Conservation (phyloP, 2,329 filamentous ascomycete species). For the Colletotrichum tamarilloi region DNA sequence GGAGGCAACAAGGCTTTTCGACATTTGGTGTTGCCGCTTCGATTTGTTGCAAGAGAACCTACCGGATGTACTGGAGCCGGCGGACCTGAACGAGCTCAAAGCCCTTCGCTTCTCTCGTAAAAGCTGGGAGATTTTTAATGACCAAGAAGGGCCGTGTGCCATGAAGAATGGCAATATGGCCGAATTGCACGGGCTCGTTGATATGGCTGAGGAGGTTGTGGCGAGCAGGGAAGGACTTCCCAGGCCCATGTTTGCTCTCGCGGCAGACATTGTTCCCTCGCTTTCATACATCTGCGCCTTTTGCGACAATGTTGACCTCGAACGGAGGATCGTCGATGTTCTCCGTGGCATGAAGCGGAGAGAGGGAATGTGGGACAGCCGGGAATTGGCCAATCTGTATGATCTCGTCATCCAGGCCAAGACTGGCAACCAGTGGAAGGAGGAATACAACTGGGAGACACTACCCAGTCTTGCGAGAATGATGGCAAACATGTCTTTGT, state of each 20-base stretch:
- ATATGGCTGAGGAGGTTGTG: conserved; percentile 24
- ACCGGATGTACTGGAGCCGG: background rate
- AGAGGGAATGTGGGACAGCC: conserved; percentile 36
- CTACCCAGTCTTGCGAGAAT: conserved; percentile 17
- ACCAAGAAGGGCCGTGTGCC: conserved; percentile 1
- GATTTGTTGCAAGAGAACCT: conserved; percentile 6
- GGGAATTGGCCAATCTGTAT: conserved; percentile 31
- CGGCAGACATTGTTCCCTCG: conserved; percentile 22
- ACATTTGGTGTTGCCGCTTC: conserved; percentile 15
- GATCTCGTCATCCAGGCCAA: conserved; percentile 8
- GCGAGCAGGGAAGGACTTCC: background rate
- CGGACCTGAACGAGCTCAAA: conserved; percentile 10
- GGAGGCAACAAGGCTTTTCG: background rate
- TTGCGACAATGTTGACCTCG: conserved; percentile 27
- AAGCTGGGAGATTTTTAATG: conserved; percentile 18
- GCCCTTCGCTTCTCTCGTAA: conserved; percentile 7
- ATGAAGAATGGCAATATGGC: background rate
- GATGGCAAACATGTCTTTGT: conserved; percentile 10
- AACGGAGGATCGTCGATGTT: conserved; percentile 25
- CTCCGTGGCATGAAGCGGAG: conserved; percentile 30
- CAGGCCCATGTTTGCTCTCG: conserved; percentile 18
- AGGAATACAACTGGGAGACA: conserved; percentile 31
- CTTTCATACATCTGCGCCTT: conserved; percentile 32
- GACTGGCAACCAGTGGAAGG: conserved; percentile 18
- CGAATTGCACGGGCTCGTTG: background rate